Percentiles rank a stretch among this genome's conserved stretches.
Evolutionary conservation across 768 basidiomycete species (phyloP).

Genomic region (Hygrophorus russula): DNA sequence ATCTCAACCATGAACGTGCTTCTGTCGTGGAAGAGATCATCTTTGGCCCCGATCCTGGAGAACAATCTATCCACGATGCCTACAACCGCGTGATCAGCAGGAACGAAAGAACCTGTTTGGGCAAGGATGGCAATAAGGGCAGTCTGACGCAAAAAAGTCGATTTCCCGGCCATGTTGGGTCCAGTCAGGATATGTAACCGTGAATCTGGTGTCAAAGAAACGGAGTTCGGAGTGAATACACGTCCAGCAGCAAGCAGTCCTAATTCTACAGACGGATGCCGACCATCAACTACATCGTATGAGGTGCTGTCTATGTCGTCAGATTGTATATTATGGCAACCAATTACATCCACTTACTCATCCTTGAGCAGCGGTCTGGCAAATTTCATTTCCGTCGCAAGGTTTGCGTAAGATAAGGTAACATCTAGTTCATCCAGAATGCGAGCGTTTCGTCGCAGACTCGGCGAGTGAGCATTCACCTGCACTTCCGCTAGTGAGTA

Average conservation of each 20-base stretch:
- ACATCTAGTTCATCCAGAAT: conserved; percentile 86
- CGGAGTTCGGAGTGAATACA: conserved; percentile 76
- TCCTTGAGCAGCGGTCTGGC: conserved; percentile 59
- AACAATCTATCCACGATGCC: conserved; percentile 89
- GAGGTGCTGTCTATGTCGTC: conserved; percentile 25
- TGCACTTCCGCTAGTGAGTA: conserved; percentile 15
- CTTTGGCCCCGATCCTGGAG: conserved; percentile 90
- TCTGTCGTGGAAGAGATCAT: conserved; percentile 86
- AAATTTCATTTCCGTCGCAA: conserved; percentile 71
- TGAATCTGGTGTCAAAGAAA: conserved; percentile 45
- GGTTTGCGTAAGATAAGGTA: conserved; percentile 64
- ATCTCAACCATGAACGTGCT: conserved; percentile 99
- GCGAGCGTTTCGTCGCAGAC: conserved; percentile 63
- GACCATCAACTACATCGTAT: conserved; percentile 65
- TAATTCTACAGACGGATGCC: conserved; percentile 90
- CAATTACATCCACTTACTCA: conserved; percentile 35
- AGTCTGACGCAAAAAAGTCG: conserved; percentile 83
- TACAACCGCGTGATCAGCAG: conserved; percentile 68
- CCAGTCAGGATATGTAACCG: conserved; percentile 82
- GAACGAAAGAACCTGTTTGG: conserved; percentile 89
- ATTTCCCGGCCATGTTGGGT: conserved; percentile 95
- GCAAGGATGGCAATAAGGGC: conserved; percentile 86
- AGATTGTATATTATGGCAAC: neutral
- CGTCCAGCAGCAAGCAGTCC: conserved; percentile 67
- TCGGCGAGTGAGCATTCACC: conserved; percentile 48